Percentiles rank a stretch among this genome's conserved stretches.
These are phyloP conservation scores for Sonneratia alba DNA, from an alignment of 345 rosid species.

Conservation along the genomic window DNA sequence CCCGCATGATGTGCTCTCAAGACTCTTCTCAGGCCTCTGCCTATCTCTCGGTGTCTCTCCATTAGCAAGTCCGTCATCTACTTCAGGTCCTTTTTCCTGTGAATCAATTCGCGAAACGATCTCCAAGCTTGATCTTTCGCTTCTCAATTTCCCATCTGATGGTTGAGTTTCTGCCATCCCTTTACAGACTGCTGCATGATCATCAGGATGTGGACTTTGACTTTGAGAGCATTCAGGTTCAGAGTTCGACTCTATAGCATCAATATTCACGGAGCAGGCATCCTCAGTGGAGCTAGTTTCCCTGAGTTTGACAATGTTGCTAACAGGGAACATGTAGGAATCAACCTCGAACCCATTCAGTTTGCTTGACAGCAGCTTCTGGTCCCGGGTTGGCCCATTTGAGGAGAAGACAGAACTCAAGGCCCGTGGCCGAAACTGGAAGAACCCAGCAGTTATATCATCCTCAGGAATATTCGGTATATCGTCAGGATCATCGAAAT, in stretches of 20 bases:
- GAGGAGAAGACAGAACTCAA: constrained; percentile 51
- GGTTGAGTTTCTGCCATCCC: constrained; percentile 12
- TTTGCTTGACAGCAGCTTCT: constrained; percentile 26
- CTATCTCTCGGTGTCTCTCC: constrained; percentile 24
- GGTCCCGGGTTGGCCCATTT: constrained; percentile 39
- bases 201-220: constrained; percentile 27
- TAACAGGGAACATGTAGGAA: constrained; percentile 29
- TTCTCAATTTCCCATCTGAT: constrained; percentile 7
- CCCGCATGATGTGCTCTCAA: constrained; percentile 16
- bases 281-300: constrained; percentile 40
- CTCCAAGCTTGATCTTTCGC: constrained; percentile 10
- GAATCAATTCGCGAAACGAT: constrained; percentile 15
- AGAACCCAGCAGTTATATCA: constrained; percentile 59
- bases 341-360: constrained; percentile 27
- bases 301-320: constrained; percentile 21
- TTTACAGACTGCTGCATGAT: constrained; percentile 13
- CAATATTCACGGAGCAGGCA: constrained; percentile 38
- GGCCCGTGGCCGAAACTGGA: constrained; percentile 67
- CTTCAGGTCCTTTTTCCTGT: constrained; percentile 27
- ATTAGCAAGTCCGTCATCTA: constrained; percentile 10
- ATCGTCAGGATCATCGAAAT: constrained; percentile 73
- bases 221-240: constrained; percentile 36
- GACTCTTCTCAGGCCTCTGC: constrained; percentile 28
- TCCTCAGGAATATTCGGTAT: constrained; percentile 63
- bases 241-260: constrained; percentile 28